Evolutionary conservation across 768 basidiomycete species (phyloP).

Genomic region (Xerocomus spinulosus): DNA sequence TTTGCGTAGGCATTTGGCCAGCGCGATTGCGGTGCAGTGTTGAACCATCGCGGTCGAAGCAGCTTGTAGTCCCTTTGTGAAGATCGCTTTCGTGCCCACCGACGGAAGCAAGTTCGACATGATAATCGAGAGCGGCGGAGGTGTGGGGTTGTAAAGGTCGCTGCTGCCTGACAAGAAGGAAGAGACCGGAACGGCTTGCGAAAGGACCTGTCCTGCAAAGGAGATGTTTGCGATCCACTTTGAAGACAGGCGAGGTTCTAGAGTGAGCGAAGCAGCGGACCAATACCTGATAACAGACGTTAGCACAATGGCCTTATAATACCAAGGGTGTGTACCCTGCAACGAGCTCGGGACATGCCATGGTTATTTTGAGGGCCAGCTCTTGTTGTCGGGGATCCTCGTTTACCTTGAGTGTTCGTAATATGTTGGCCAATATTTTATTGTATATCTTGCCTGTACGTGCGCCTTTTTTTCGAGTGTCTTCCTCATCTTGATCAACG

Average conservation of each 20-base stretch:
- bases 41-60: slow-evolving; percentile 66
- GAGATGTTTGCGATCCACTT: slow-evolving; percentile 91
- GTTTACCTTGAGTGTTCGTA: slow-evolving; percentile 77
- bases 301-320: slow-evolving; percentile 7
- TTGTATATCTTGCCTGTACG: slow-evolving; percentile 61
- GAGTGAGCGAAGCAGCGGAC: slow-evolving; percentile 59
- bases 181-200: slow-evolving; percentile 62
- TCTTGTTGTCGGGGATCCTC: slow-evolving; percentile 86
- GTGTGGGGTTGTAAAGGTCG: slow-evolving; percentile 58
- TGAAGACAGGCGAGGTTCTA: slow-evolving; percentile 83
- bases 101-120: slow-evolving; percentile 80
- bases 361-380: slow-evolving; percentile 73
- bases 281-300: slow-evolving; percentile 57
- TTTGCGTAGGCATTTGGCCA: slow-evolving; percentile 75
- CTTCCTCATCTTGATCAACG: slow-evolving; percentile 34
- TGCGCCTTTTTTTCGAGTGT: slow-evolving; percentile 29
- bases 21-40: slow-evolving; percentile 75
- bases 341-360: slow-evolving; percentile 82
- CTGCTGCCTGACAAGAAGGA: slow-evolving; percentile 51
- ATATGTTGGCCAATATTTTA: slow-evolving; percentile 71
- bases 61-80: slow-evolving; percentile 80
- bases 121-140: slow-evolving; percentile 67
- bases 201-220: slow-evolving; percentile 74
- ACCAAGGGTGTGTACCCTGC: slow-evolving; percentile 49
- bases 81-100: slow-evolving; percentile 59